Evolutionary conservation across 805 yeast species (phyloP).

Genomic region (Yarrowia porcina): DNA sequence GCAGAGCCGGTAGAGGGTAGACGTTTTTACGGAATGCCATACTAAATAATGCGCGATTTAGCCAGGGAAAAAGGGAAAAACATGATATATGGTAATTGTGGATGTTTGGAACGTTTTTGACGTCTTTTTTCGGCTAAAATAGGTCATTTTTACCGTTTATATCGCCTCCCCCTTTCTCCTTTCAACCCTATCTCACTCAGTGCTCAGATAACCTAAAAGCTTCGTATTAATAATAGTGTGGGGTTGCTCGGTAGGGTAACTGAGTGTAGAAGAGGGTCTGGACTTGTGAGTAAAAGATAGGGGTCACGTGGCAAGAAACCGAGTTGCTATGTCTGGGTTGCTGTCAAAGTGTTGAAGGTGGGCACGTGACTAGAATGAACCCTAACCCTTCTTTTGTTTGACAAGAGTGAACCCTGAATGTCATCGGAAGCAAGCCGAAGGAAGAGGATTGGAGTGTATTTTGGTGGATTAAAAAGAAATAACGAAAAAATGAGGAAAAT

Average conservation of each 20-base stretch:
- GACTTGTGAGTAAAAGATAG: neutral
- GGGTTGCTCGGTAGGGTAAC: slow-evolving; percentile 17
- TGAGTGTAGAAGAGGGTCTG: neutral
- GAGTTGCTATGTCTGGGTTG: neutral
- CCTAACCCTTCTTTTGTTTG: no score
- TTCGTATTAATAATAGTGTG: slow-evolving; percentile 12
- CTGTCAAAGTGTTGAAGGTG: no score
- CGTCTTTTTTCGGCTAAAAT: neutral
- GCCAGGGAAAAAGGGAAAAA: no score
- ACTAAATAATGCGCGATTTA: no score
- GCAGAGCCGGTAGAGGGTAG: neutral
- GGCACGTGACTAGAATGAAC: no score
- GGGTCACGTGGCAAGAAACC: neutral
- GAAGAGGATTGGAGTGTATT: neutral
- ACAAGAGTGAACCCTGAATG: neutral
- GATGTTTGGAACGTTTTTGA: neutral
- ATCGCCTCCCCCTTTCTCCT: no score
- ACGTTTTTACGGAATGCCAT: no score
- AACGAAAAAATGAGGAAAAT: no score
- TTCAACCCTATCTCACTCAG: neutral
- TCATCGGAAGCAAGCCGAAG: neutral
- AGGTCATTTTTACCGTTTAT: neutral
- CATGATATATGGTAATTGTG: neutral
- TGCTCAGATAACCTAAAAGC: slow-evolving; percentile 11
- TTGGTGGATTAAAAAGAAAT: no score